Conservation (phyloP, 2,329 filamentous ascomycete genomes). For the Elsinoe necatrix region DNA sequence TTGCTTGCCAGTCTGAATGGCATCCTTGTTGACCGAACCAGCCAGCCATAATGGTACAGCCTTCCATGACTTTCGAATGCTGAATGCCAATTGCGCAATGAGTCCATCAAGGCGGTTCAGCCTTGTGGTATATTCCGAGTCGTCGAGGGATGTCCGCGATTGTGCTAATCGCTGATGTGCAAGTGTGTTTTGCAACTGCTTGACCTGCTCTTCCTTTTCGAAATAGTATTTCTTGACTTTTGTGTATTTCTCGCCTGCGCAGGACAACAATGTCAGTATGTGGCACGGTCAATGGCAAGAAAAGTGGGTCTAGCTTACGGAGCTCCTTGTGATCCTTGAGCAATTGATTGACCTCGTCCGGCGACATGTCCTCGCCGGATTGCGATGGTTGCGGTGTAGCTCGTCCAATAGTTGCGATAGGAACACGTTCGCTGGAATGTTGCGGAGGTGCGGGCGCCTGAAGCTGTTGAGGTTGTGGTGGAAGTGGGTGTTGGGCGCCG, state of each 20-base stretch:
- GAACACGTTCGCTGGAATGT: slow-evolving; percentile 14
- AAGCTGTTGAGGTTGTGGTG: slow-evolving; percentile 21
- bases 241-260: slow-evolving; percentile 85
- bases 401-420: slow-evolving; percentile 31
- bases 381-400: slow-evolving; percentile 39
- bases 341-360: slow-evolving; percentile 40
- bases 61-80: slow-evolving; percentile 91
- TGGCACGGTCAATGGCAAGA: neutral
- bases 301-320: slow-evolving; percentile 31
- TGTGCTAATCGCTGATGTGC: slow-evolving; percentile 92
- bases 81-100: slow-evolving; percentile 90
- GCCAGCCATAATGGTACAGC: slow-evolving; percentile 72
- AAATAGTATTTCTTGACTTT: slow-evolving; percentile 98
- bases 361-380: slow-evolving; percentile 36
- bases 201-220: slow-evolving; percentile 80
- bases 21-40: slow-evolving; percentile 73
- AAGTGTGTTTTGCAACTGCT: slow-evolving; percentile 92
- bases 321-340: slow-evolving; percentile 44
- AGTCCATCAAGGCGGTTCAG: slow-evolving; percentile 89
- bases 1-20: slow-evolving; percentile 77
- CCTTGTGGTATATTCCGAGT: slow-evolving; percentile 82
- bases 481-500: slow-evolving; percentile 17
- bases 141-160: slow-evolving; percentile 87
- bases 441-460: slow-evolving; percentile 19
- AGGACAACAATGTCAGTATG: slow-evolving; percentile 12